phyloP scores from a whole-genome alignment of 129 eudicot genomes.

The Flaveria sonorensis region DNA sequence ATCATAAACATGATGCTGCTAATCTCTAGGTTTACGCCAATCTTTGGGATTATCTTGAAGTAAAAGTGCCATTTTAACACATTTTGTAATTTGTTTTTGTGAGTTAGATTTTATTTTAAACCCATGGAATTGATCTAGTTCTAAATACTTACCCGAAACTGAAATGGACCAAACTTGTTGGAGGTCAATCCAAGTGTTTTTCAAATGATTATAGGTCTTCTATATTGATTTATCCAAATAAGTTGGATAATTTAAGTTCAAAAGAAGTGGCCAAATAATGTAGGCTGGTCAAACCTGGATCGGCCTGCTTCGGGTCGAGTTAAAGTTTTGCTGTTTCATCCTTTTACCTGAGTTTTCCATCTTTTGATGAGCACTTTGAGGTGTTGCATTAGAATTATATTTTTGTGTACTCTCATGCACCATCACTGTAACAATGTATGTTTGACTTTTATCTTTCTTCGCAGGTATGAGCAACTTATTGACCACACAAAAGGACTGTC shows the following conservation, averaged over 20 bases:
- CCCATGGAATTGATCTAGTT: background rate
- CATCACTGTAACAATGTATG: background rate
- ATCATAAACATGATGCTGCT: too few species aligned
- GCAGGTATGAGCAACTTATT: conserved; percentile 95
- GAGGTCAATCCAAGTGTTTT: background rate
- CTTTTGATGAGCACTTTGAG: background rate
- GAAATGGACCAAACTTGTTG: background rate
- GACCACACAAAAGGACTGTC: conserved; percentile 91
- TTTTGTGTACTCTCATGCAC: background rate
- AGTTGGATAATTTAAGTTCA: background rate
- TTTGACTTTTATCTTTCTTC: background rate
- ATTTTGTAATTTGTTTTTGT: background rate
- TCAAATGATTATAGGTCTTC: background rate
- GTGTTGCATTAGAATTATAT: background rate
- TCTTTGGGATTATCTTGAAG: background rate
- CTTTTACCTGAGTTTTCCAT: background rate
- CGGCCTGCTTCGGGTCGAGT: background rate
- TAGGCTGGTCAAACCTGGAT: background rate
- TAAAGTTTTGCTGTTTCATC: background rate
- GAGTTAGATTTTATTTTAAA: background rate
- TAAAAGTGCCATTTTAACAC: background rate
- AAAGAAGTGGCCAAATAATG: background rate
- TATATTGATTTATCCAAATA: too few species aligned
- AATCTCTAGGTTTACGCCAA: background rate
- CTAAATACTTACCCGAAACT: background rate